Evolutionary conservation across 176 grass and related monocot genomes (phyloP), one percentile per base, ranked within the genome.

Genomic region (Aegilops tauschii): DNA sequence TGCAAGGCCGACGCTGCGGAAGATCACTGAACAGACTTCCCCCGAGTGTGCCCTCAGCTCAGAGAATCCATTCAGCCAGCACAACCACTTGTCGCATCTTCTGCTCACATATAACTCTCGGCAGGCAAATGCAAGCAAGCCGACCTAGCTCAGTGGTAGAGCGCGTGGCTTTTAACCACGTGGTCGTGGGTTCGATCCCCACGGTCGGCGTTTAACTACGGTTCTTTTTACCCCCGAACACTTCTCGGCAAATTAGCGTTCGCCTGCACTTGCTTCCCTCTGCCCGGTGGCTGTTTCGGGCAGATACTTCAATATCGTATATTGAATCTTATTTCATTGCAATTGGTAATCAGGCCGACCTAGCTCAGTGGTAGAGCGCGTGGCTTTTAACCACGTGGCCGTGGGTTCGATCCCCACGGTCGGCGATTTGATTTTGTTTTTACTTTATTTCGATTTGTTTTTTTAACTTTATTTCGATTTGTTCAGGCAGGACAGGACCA

Each of bases 381-480:
- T 85, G 82, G 86, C 90, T 88, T 91, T 91, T 91, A 91, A 91
- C 82, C 85, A 85, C 89, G 89, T 91, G 86, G 89, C 84, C 89
- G 82, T 91, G 86, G 77, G 85, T 91, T 91, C 86, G 86, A 91
- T 88, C 89, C 85, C 82, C 44, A 47, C 82, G 85, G 85, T 80
- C 77, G 85, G 81, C 85, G 89, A 50, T 1, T 74, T 27, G 0
- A 3, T 0, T 1, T 16, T 47, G 0, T 12, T 47, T 47, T 47
- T 47, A 1, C 37, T 40, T 40, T 40, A 40, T 40, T 40, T 40
- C 37, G 8, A 40, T 52, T 16, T 52, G 14, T 65, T 12, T 13
- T 47, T 44, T 40, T 9, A 1, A 1, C 37, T 40, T 40, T 40
- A 40, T 40, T 40, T 40, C 37, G 8, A 40, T 52, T 16, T 52